Evolutionary conservation across 2,329 filamentous ascomycete genomes (phyloP), one percentile per base, ranked within the genome.

Genomic region (Apiospora rasikravindrae): DNA sequence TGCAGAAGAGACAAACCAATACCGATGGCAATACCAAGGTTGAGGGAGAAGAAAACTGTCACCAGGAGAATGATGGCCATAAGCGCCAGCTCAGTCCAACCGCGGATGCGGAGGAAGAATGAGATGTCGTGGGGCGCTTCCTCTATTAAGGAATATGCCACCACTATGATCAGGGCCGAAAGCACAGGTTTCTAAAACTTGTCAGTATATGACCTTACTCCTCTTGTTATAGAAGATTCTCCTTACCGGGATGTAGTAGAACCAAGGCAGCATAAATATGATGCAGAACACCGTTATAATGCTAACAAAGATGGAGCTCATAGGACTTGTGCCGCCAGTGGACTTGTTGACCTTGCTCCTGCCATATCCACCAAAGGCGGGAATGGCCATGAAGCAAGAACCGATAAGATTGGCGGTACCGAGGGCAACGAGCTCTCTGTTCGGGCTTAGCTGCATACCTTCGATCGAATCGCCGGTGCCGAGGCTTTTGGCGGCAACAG

Each of bases 351-450:
- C 93, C 82, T 98, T 98, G 83, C 95, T 98, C 80, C 96, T 88
- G 13, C 95, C 96, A 80, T 99, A 99, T 11, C 96, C 96, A 24
- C 96, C 96, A 86, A 99, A 99, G 0, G 94, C 94, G 8, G 96
- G 96, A 29, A 99, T 86, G 26, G 94, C 92, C 91, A 96, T 95
- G 83, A 98, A 98, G 78, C 95, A 93, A 1, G 94, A 93, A 11
- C 95, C 95, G 4, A 97, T 84, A n/a, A 98, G 85, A 82, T 99
- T 99, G 16, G 96, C 95, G 8, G 94, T 88, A 0, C 96, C 96
- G 0, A 99, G 86, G 0, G 96, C 96, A 69, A 98, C 94, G 75
- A 99, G 90, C 81, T 99, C 96, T 67, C 96, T 89, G 80, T 99
- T 99, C 1, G 96, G 90, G 79, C 95, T 98, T 57, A 98, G 86